These are phyloP conservation scores for Asterochloris sp. DNA, from an alignment of 139 green algal species.

Conservation along the genomic window DNA sequence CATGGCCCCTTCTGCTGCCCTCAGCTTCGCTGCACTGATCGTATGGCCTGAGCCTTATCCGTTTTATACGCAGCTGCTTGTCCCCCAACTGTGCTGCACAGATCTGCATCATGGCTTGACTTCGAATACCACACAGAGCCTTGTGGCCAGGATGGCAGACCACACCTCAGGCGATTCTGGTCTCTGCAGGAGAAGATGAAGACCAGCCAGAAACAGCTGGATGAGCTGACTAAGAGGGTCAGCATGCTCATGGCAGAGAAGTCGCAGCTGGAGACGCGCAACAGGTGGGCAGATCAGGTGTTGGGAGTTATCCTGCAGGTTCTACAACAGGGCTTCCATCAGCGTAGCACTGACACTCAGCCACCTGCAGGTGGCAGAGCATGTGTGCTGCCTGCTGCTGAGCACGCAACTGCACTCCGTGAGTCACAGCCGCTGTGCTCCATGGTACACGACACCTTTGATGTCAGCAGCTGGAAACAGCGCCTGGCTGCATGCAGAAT, in stretches of 20 bases:
- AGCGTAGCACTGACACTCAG: no score
- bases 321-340: no score
- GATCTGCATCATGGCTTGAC: neutral
- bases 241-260: conserved; percentile 14
- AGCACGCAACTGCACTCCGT: no score
- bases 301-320: no score
- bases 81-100: neutral
- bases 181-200: conserved; percentile 18
- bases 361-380: no score
- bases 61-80: neutral
- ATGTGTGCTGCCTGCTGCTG: no score
- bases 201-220: conserved; percentile 11
- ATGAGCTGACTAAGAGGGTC: conserved; percentile 14
- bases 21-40: neutral
- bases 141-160: no score
- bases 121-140: neutral
- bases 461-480: neutral
- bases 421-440: no score
- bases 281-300: neutral
- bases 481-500: neutral
- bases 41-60: neutral
- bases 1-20: neutral
- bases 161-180: neutral
- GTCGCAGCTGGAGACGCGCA: conserved; percentile 18
- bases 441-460: neutral